Evolutionary conservation across 2,329 filamentous ascomycete species (phyloP).

Genomic region (Cladophialophora carrionii): DNA sequence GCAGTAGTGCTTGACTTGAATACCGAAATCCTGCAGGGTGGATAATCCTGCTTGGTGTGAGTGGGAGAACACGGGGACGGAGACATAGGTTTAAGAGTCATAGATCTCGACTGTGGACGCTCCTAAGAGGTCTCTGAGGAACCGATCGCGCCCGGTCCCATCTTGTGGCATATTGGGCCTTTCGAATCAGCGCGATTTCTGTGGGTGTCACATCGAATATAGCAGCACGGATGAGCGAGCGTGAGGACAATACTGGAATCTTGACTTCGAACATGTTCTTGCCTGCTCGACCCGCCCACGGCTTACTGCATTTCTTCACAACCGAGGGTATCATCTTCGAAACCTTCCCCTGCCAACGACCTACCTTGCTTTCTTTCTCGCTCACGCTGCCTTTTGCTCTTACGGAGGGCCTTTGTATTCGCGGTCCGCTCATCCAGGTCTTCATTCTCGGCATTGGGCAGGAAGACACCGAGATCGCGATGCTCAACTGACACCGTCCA

Average conservation of each 20-base stretch:
- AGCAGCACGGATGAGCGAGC: background rate
- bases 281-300: background rate
- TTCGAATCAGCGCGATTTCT: background rate
- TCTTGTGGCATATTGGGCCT: background rate
- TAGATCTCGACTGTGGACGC: no score
- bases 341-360: background rate
- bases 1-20: background rate
- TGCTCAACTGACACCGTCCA: conserved; percentile 28
- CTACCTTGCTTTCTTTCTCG: conserved; percentile 20
- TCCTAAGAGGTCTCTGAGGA: no score
- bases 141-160: no score
- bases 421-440: background rate
- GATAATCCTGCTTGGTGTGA: background rate
- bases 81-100: no score
- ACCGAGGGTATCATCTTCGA: background rate
- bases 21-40: background rate
- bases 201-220: background rate
- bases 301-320: conserved; percentile 8
- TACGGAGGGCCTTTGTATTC: background rate
- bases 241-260: background rate
- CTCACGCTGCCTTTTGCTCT: conserved; percentile 15
- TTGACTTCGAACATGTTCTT: background rate
- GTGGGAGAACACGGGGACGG: no score
- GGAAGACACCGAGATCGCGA: conserved; percentile 21
- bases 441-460: background rate